Base-by-base conservation (phyloP, 2,329 filamentous ascomycete species). In the Orbilia brochopaga region DNA sequence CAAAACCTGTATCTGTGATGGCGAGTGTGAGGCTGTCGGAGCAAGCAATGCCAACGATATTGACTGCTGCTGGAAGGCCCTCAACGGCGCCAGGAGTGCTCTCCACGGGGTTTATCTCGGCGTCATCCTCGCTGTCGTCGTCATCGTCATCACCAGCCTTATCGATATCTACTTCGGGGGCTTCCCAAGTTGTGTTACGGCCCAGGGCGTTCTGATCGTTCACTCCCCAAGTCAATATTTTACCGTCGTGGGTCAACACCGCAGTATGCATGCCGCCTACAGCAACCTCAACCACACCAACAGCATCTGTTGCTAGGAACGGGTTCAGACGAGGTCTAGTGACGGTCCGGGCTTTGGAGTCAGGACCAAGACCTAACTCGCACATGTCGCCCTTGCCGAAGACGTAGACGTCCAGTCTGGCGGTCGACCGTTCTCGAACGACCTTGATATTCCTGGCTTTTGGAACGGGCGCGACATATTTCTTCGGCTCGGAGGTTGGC, bases 121-220 rank as follows among this genome's bases (percentile, higher is more conserved):
- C 65, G 10, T 67, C 63, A 54, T 87, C 76, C 17, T 78, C 78
- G 15, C 81, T 84, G n/a, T 79, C 80, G n/a, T 67, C 73, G 52
- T 79, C 78, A n/a, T 74, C 78, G 13, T 86, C 85, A 30, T 84
- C 83, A 52, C 82, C 82, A 7, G 82, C 83, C 7, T 83, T 84
- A 19, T 85, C 85, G 13, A 83, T 82, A 60, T 86, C 84, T 63
- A 85, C 83, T 30, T 85, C 79, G 17, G 86, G 86, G 54, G 88
- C 88, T 1, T 88, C 85, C 83, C 87, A 88, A 11, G 81, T 81
- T 1, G 89, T 92, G 77, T 90, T 85, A 77, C 91, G 84, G 46
- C 91, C 91, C 40, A 95, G 84, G 7, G 91, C 90, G 74, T 89
- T 89, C 77, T 92, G 87, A 77, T 95, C 91, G 78, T 94, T 94